Evolutionary conservation across 768 basidiomycete species (phyloP).

Genomic region (Infundibulicybe gibba): DNA sequence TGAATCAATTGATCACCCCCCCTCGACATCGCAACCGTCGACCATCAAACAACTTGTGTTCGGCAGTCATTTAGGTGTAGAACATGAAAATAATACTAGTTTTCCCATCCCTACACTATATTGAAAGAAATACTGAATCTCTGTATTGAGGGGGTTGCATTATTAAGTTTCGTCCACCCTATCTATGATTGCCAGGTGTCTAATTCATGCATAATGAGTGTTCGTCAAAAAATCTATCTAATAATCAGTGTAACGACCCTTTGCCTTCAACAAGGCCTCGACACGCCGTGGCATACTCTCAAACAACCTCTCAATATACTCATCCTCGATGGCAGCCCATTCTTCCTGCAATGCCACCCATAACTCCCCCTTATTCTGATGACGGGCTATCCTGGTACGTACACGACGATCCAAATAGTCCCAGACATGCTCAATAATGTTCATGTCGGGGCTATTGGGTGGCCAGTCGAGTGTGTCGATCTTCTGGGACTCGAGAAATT

Average conservation of each 20-base stretch:
- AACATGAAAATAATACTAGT: too few species aligned
- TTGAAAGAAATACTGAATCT: too few species aligned
- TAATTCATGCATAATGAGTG: too few species aligned
- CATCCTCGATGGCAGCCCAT: not conserved
- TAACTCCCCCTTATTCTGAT: not conserved
- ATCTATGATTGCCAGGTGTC: too few species aligned
- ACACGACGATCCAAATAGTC: not conserved
- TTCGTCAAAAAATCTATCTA: too few species aligned
- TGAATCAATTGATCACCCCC: too few species aligned
- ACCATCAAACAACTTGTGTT: too few species aligned
- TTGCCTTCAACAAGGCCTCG: not conserved
- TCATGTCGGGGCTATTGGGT: not conserved
- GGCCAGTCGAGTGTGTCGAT: not conserved
- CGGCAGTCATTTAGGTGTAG: too few species aligned
- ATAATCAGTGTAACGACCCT: not conserved
- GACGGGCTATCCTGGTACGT: not conserved
- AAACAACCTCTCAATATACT: not conserved
- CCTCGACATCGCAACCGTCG: too few species aligned
- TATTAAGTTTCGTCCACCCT: too few species aligned
- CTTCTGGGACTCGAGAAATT: not conserved
- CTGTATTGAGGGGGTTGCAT: too few species aligned
- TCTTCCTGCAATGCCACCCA: not conserved
- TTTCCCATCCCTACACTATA: too few species aligned
- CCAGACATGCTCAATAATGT: not conserved
- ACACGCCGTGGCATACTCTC: not conserved